Base-by-base conservation (phyloP, 805 yeast genomes). In the Barnettozyma sp. region DNA sequence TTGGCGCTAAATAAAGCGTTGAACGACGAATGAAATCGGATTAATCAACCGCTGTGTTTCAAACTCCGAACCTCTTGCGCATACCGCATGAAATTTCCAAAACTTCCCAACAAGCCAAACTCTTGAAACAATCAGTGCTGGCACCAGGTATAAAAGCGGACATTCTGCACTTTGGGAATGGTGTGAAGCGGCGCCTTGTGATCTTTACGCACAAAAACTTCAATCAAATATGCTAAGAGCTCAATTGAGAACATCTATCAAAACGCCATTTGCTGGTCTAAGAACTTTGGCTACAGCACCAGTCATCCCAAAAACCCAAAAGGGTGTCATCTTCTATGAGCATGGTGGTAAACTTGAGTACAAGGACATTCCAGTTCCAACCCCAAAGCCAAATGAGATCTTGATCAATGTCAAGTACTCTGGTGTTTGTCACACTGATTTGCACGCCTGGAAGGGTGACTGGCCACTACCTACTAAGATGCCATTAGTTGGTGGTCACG, bases 401-500 rank as follows among this genome's bases (percentile, higher is more conserved):
- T 71, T 86, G 58, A 69, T 86, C 64, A 77, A 86, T 60, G 78
- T 86, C 62, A 77, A 76, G 65, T 85, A 78, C 71, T 76, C 94
- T 19, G 95, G 95, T 63, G 94, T 85, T 39, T 85, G 95, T 65
- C 95, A 87, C 70, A 84, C 95, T 24, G 95, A 85, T 58, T 73
- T 86, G 59, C 95, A 86, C 68, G 94, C 94, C 38, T 83, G 92
- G 88, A 76, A 82, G 59, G 94, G 94, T 55, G 95, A 86, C 66
- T 85, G 94, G 94, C 92, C 94, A 34, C 67, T 81, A 59, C 73
- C 65, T 45, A 73, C 80, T 46, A 79, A 78, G 57, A 67, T 79
- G 42, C 90, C 92, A 17, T 65, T 82, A 49, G 87, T 82, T 33
- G 92, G 92, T 45, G 94, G 94, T 50, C 94, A 83, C 64, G 94